Base-by-base conservation (phyloP, 495 filamentous ascomycete genomes). In the Trypethelium eluteriae region DNA sequence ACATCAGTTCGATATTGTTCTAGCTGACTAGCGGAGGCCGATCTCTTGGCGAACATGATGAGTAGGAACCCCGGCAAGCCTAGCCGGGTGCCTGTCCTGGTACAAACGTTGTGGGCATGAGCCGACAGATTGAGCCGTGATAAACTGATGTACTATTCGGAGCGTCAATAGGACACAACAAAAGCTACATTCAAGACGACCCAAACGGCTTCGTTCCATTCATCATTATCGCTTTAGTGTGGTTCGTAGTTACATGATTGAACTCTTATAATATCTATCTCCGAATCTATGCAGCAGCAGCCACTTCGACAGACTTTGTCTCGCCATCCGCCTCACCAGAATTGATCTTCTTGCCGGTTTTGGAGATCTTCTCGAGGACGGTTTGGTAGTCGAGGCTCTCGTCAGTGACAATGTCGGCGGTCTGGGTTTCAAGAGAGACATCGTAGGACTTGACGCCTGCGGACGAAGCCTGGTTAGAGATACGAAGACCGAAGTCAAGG, bases 271-370 rank as follows among this genome's bases (percentile, higher is more conserved):
- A 35, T 5, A 5, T n/a, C 2, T 59, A 18, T 36, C 49, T 53
- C 32, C 32, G 14, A 14, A 7, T 36, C 14, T 36, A 59, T 36
- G 53, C 18, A 9, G 53, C 53, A 59, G 53, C 53, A 59, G 53
- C 53, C 32, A 59, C 53, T 36, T 59, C 53, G 32, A 59, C 36
- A 36, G 53, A 32, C 53, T 35, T 59, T 59, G 53, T 14, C 53
- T 59, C 36, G 18, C 77, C 77, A 65, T 79, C 86, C 18, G 81
- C 87, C 83, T 89, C 84, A 32, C 85, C 90, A 34, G 79, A 83
- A 69, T 86, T 92, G 69, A 98, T 86, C 72, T 85, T 86, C 85
- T 98, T 98, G 39, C 92, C 93, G 2, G 94, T 97, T 85, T 97
- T 98, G 84, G 87, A 86, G 74, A 98, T 97, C 66, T 86, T 92